Percentiles rank a stretch among this genome's conserved stretches.
These are phyloP conservation scores for Orobanche coerulescens DNA, from an alignment of 257 asterid genomes.

Conservation along the genomic window DNA sequence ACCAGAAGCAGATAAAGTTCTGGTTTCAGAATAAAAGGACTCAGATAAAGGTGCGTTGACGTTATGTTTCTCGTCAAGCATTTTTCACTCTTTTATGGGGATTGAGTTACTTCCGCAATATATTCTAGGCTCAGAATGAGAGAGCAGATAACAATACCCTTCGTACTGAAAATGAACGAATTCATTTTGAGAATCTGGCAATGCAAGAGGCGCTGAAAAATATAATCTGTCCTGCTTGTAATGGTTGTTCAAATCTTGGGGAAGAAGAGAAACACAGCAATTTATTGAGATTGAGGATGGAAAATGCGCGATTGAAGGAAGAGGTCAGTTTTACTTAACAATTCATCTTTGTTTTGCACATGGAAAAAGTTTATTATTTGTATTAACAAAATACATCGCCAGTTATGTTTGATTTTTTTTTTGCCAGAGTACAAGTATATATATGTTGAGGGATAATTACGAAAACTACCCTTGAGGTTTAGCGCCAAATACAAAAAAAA, in stretches of 20 bases:
- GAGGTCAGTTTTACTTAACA: conserved; percentile 30
- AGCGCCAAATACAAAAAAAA: too few relatives aligned
- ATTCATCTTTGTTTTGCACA: background rate
- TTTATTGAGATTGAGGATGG: conserved; percentile 36
- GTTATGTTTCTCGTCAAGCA: background rate
- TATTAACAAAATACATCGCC: background rate
- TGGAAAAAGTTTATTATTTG: conserved; percentile 12
- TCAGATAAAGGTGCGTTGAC: conserved; percentile 39
- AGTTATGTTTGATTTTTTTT: background rate
- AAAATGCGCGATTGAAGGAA: conserved; percentile 44
- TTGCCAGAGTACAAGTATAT: conserved; percentile 6
- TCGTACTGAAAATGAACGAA: conserved; percentile 42
- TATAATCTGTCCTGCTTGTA: conserved; percentile 35
- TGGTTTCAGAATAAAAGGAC: conserved; percentile 77
- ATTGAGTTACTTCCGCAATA: background rate
- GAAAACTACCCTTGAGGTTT: too few relatives aligned
- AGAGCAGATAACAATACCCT: conserved; percentile 44
- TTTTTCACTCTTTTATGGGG: background rate
- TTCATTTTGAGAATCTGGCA: conserved; percentile 47
- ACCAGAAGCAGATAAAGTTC: conserved; percentile 48
- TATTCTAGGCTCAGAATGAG: conserved; percentile 42
- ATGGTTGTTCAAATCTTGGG: conserved; percentile 27
- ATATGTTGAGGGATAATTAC: too few relatives aligned
- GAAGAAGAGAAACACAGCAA: conserved; percentile 33
- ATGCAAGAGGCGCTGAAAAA: conserved; percentile 41